A percentile compares a stretch with the other conserved stretches of the same genome.
phyloP scores from a whole-genome alignment of 2,329 filamentous ascomycete species.

The Juglanconis oblonga region DNA sequence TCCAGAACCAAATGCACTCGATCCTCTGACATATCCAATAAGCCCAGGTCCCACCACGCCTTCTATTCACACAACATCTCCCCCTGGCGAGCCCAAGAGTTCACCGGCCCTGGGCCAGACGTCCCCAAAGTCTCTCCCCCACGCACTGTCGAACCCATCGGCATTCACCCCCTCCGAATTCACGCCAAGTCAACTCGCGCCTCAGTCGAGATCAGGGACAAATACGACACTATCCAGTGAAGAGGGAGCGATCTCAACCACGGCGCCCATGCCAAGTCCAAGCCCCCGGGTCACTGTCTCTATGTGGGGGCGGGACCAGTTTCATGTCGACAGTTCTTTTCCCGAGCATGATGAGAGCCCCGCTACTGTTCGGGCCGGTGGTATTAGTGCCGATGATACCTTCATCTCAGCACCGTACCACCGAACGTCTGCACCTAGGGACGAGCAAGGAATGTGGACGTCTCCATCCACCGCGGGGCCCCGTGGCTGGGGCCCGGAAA shows the following conservation, averaged over 20 bases:
- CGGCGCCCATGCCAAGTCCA: constrained; percentile 40
- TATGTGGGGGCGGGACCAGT: constrained; percentile 45
- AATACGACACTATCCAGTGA: constrained; percentile 51
- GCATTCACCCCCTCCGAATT: constrained; percentile 30
- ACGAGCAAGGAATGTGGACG: constrained; percentile 41
- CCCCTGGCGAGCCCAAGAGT: constrained; percentile 32
- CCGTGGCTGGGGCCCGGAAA: constrained; percentile 45
- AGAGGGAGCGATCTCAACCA: constrained; percentile 39
- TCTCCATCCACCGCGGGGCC: constrained; percentile 37
- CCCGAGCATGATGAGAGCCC: constrained; percentile 31
- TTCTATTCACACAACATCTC: constrained; percentile 44
- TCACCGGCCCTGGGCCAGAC: constrained; percentile 22
- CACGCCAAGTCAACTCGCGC: constrained; percentile 29
- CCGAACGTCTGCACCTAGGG: constrained; percentile 30
- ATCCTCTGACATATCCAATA: constrained; percentile 38
- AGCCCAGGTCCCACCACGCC: constrained; percentile 50
- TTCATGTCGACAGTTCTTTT: constrained; percentile 36
- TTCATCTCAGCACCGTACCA: constrained; percentile 21
- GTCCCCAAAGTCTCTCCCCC: constrained; percentile 37
- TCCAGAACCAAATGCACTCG: constrained; percentile 20
- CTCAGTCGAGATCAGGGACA: constrained; percentile 47
- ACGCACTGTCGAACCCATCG: constrained; percentile 40
- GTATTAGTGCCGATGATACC: constrained; percentile 34
- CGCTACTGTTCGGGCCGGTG: constrained; percentile 31
- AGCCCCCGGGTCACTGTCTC: constrained; percentile 58